phyloP scores from a whole-genome alignment of 2,329 filamentous ascomycete genomes.

The Tricladium varicosporioides region DNA sequence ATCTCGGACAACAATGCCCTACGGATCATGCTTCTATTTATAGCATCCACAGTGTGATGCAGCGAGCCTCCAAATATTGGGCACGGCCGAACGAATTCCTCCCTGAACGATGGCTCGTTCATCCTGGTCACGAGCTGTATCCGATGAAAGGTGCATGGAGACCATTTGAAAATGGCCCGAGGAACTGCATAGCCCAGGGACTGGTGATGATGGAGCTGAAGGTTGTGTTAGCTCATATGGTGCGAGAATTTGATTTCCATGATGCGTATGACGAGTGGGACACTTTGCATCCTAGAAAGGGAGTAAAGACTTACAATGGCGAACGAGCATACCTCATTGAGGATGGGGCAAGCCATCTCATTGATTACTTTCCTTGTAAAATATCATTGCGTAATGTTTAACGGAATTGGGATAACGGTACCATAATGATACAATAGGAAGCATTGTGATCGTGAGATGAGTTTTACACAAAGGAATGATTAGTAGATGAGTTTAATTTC shows the following conservation, averaged over 20 bases:
- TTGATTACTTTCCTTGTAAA: constrained; percentile 35
- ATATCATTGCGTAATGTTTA: constrained; percentile 17
- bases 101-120: constrained; percentile 46
- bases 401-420: too few relatives aligned
- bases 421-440: too few relatives aligned
- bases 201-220: constrained; percentile 49
- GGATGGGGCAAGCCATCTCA: constrained; percentile 15
- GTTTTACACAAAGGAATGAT: too few relatives aligned
- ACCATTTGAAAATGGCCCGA: constrained; percentile 52
- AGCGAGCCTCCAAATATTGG: constrained; percentile 43
- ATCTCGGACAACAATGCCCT: constrained; percentile 16
- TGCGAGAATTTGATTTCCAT: constrained; percentile 33
- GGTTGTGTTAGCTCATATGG: constrained; percentile 45
- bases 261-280: constrained; percentile 23
- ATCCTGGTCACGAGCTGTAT: constrained; percentile 37
- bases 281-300: constrained; percentile 13
- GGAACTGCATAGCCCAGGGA: constrained; percentile 56
- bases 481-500: too few relatives aligned
- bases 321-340: constrained; percentile 22
- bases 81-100: constrained; percentile 43
- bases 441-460: too few relatives aligned
- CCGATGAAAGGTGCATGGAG: constrained; percentile 44
- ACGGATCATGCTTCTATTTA: constrained; percentile 16
- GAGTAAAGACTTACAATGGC: constrained; percentile 12
- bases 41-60: constrained; percentile 23